Base-by-base conservation (phyloP, 495 filamentous ascomycete genomes). In the Evernia prunastri region DNA sequence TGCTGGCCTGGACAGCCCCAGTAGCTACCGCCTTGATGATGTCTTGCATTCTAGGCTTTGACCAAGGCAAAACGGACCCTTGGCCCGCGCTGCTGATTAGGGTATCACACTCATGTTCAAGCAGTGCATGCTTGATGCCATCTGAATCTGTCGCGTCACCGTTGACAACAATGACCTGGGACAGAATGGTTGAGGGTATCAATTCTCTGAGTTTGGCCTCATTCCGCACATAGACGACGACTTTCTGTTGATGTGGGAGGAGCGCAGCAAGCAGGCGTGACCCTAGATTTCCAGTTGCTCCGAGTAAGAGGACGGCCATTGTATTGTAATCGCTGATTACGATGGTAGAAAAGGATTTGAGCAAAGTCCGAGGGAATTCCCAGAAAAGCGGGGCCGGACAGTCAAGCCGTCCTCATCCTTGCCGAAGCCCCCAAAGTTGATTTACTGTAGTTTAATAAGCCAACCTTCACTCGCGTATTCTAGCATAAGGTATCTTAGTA, bases 301-400 rank as follows among this genome's bases (percentile, higher is more conserved):
- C 78, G 47, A 80, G 63, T 18, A 80, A 66, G 31, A 80, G 75
- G 39, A 80, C 78, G 40, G 72, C 71, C 77, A 79, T 79, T n/a
- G n/a, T n/a, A 17, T 23, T 39, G 59, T 3, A 20, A 59, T n/a
- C 25, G 10, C 4, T 27, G 25, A n/a, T n/a, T 23, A 2, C 18
- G 1, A 8, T 23, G 2, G 10, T 51, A 4, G 23, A 27, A 51
- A 11, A 51, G 11, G 45, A 25, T 12, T 51, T 37, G 36, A 12
- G 6, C 36, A 12, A 37, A 12, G 12, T 37, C 12, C 12, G 7
- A 37, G 12, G 6, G 12, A 7, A 37, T 37, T 7, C n/a, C n/a
- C n/a, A n/a, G n/a, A n/a, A n/a, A n/a, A n/a, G n/a, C n/a, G n/a
- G n/a, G n/a, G n/a, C n/a, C n/a, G n/a, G n/a, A n/a, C n/a, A n/a